Evolutionary conservation across 768 basidiomycete species (phyloP).

Genomic region (Auriscalpium microsporum): DNA sequence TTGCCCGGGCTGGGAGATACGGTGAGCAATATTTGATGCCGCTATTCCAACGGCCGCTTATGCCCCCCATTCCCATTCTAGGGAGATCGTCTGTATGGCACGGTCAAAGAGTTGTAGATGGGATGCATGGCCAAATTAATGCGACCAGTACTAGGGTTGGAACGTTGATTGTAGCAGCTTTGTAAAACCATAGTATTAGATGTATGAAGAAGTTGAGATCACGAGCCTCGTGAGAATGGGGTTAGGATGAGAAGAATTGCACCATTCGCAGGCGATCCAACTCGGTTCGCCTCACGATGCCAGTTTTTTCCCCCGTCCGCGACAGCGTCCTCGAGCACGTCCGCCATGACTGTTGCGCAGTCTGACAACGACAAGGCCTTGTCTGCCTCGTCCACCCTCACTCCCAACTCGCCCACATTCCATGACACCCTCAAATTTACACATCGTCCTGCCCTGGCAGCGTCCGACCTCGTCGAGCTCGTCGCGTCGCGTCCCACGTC

Average conservation of each 20-base stretch:
- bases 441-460: conserved; percentile 26
- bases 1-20: conserved; percentile 89
- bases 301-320: neutral
- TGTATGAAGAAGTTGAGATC: too few species aligned
- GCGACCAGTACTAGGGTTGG: too few species aligned
- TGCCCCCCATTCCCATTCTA: conserved; percentile 20
- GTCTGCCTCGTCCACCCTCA: conserved; percentile 28
- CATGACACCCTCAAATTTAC: conserved; percentile 14
- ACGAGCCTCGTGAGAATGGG: too few species aligned
- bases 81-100: conserved; percentile 85
- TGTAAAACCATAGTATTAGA: too few species aligned
- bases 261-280: neutral
- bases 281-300: neutral
- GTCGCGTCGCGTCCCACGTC: conserved; percentile 46
- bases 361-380: conserved; percentile 22
- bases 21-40: conserved; percentile 39
- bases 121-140: too few species aligned
- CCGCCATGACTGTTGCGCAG: conserved; percentile 19
- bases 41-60: neutral
- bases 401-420: conserved; percentile 23
- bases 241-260: neutral
- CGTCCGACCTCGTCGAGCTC: conserved; percentile 62
- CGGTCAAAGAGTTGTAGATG: conserved; percentile 20
- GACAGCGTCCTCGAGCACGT: neutral
- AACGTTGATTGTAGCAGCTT: too few species aligned